Evolutionary conservation across 2,329 filamentous ascomycete genomes (phyloP).

Genomic region (Samsoniella hepiali): DNA sequence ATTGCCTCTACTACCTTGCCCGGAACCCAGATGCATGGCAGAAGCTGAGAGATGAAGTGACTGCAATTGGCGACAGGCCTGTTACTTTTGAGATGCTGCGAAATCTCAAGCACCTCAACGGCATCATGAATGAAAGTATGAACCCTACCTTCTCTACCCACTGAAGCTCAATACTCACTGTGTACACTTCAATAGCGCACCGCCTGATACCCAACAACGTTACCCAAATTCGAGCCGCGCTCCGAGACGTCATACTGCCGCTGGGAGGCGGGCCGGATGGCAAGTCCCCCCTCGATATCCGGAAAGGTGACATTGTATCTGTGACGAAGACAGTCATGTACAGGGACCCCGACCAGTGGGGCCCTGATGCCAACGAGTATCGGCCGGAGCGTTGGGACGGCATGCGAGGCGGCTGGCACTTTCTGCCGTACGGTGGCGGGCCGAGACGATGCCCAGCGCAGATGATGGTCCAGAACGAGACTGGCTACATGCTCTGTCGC

Average conservation of each 20-base stretch:
- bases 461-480: constrained; percentile 26
- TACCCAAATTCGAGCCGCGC: background rate
- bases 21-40: constrained; percentile 21
- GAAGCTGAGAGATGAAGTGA: constrained; percentile 21
- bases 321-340: constrained; percentile 45
- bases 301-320: constrained; percentile 42
- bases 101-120: constrained; percentile 22
- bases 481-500: constrained; percentile 22
- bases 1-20: constrained; percentile 21
- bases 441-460: constrained; percentile 28
- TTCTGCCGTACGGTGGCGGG: constrained; percentile 26
- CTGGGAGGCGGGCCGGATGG: constrained; percentile 48
- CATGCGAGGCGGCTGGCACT: constrained; percentile 26
- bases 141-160: background rate
- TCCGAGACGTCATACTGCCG: constrained; percentile 46
- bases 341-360: constrained; percentile 36
- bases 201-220: background rate
- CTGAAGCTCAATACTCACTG: background rate
- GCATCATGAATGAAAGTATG: constrained; percentile 25
- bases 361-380: constrained; percentile 37
- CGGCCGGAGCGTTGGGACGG: constrained; percentile 38
- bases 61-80: background rate
- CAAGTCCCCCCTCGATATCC: constrained; percentile 45
- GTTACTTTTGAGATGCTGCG: constrained; percentile 26
- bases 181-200: background rate